Evolutionary conservation across 371 early-diverging fungal genomes (phyloP), one percentile per base, ranked within the genome.

Genomic region (Saksenaea oblongispora): DNA sequence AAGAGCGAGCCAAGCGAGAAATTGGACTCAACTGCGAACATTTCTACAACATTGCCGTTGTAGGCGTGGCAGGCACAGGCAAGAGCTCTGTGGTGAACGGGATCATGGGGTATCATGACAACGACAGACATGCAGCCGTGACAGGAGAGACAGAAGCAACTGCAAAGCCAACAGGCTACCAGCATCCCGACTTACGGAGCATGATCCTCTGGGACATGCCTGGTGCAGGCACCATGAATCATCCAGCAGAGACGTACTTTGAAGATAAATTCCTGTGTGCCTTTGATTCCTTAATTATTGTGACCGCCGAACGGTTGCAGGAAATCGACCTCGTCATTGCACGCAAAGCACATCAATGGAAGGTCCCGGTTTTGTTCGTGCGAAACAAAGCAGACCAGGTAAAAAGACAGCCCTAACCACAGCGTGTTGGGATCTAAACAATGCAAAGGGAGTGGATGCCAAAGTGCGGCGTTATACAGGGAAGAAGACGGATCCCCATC

Each of bases 141-240:
- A 78, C 76, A 27, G 82, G 82, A 0, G 82, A 82, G 56, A 65
- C 66, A 1, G 82, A 82, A 54, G 67, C 78, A 13, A 82, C 82
- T 11, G 51, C 42, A 3, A 64, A 63, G 18, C 79, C 79, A 15
- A 51, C 55, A 36, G 69, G 65, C 1, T 82, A 71, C 63, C 67
- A 64, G n/a, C 82, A 82, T 71, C 82, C 82, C 7, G 75, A 79
- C 62, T 54, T 82, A 27, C 62, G 66, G 1, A 63, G 67, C 1
- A 73, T 82, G 78, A 59, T 77, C 14, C 63, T 82, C 34, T 82
- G 82, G 82, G 82, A 82, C 68, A 75, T 82, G 75, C 82, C 82
- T 15, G 82, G 79, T 11, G 79, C 78, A 13, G 78, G 78, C 4
- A 82, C 82, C 14, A 61, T 61, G 55, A 66, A 66, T 39, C 75